Base-by-base conservation (phyloP, 2,329 filamentous ascomycete species). In the Fusarium compactum region DNA sequence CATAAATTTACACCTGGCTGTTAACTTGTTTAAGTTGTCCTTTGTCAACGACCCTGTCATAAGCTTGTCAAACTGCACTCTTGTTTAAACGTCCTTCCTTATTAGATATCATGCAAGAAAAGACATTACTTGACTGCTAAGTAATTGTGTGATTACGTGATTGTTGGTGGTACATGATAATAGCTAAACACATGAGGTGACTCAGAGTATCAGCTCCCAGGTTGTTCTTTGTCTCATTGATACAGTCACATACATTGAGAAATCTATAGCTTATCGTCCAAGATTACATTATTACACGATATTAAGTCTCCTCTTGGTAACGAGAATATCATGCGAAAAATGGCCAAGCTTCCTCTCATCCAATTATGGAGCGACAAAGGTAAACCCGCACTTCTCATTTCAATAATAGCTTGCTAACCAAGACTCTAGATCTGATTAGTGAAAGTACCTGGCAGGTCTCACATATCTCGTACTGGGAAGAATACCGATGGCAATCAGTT, bases 401-500 rank as follows among this genome's bases (percentile, higher is more conserved):
- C 18, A 45, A 34, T n/a, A n/a, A 46, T 38, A 46, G 12, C 29
- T 32, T 25, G 20, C 18, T 44, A 55, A 44, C 29, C 27, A 22
- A 22, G 20, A 59, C 20, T 40, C 47, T 12, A 59, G 56, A 25
- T 25, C 48, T 59, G 9, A 38, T 59, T 12, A 44, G 27, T n/a
- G 56, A 53, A 46, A 44, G 30, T 6, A 46, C 47, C 11, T 53
- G 34, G 46, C 11, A 53, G 34, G 47, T 59, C 16, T 59, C 56
- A 22, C 56, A 59, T 27, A 44, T 44, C 25, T 59, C 45, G 18
- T 30, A 45, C 34, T 53, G 44, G 47, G 38, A 59, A 43, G n/a
- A 38, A n/a, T 30, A 59, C 15, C 29, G 30, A 52, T 59, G 56
- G 56, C 47, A 59, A 43, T 59, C 56, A 8, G 14, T 59, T 29